Evolutionary conservation across 805 yeast genomes (phyloP).

Genomic region (Naumovozyma dairenensis): DNA sequence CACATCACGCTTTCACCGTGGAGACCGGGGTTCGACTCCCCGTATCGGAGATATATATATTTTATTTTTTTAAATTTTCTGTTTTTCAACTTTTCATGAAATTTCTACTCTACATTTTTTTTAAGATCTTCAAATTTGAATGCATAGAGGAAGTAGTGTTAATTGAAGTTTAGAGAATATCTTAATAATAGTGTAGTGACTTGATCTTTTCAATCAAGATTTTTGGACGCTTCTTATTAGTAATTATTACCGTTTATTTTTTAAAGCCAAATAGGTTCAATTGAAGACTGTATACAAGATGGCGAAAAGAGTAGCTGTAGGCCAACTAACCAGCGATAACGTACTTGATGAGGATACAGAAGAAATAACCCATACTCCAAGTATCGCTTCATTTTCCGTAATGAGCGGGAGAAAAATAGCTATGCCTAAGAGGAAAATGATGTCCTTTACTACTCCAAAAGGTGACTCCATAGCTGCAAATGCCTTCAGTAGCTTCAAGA

Average conservation of each 20-base stretch:
- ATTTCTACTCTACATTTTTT: not conserved
- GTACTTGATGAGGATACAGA: no score
- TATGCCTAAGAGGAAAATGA: constrained; percentile 39
- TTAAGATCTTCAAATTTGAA: not conserved
- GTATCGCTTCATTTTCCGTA: constrained; percentile 47
- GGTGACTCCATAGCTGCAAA: constrained; percentile 12
- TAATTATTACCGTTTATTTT: no score
- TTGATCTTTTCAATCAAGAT: no score
- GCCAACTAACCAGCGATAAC: constrained; percentile 52
- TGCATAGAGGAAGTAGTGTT: not conserved
- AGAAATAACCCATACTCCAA: no score
- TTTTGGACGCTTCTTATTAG: no score
- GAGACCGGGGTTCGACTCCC: constrained; percentile 34
- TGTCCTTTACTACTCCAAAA: constrained; percentile 12
- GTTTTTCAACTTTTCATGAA: not conserved
- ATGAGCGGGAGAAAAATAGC: constrained; percentile 65
- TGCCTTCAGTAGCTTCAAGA: constrained; percentile 12
- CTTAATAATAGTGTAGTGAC: no score
- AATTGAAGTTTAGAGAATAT: no score
- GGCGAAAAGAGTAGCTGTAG: constrained; percentile 61
- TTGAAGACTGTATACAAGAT: constrained; percentile 19
- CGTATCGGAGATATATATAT: constrained; percentile 26
- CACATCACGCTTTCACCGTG: constrained; percentile 33
- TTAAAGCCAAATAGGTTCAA: not conserved
- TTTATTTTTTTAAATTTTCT: not conserved